Evolutionary conservation across 805 yeast species (phyloP).

Genomic region (Suhomyces tanzawaensis): DNA sequence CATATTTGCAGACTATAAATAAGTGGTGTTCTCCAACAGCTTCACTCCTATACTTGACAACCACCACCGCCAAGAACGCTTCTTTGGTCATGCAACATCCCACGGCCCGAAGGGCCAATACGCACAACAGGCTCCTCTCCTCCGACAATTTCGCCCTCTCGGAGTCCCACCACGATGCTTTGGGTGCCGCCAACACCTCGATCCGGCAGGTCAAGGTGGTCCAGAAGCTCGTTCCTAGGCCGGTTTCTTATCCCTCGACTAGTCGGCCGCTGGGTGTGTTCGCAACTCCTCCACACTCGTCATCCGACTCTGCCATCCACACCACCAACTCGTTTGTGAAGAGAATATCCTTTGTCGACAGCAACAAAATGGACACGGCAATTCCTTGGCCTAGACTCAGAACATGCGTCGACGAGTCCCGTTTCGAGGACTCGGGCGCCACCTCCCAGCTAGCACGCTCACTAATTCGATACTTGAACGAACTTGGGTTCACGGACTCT

Average conservation of each 20-base stretch:
- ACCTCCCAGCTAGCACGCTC: constrained; percentile 8
- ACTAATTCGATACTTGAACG: constrained; percentile 9
- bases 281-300: background rate
- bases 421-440: constrained; percentile 1
- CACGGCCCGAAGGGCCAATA: too few species aligned
- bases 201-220: constrained; percentile 1
- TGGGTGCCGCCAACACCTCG: background rate
- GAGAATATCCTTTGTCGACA: background rate
- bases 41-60: too few species aligned
- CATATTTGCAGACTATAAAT: too few species aligned
- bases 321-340: background rate
- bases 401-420: background rate
- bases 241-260: background rate
- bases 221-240: background rate
- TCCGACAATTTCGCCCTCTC: background rate
- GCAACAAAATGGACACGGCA: background rate
- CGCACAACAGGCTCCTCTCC: too few species aligned
- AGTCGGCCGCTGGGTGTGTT: background rate
- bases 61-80: too few species aligned
- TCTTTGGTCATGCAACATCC: too few species aligned
- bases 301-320: background rate
- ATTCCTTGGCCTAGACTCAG: constrained; percentile 3
- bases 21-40: too few species aligned
- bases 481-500: constrained; percentile 10
- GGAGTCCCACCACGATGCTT: background rate